Evolutionary conservation across 257 asterid genomes (phyloP), one percentile per base, ranked within the genome.

Genomic region (Solanum chaucha): DNA sequence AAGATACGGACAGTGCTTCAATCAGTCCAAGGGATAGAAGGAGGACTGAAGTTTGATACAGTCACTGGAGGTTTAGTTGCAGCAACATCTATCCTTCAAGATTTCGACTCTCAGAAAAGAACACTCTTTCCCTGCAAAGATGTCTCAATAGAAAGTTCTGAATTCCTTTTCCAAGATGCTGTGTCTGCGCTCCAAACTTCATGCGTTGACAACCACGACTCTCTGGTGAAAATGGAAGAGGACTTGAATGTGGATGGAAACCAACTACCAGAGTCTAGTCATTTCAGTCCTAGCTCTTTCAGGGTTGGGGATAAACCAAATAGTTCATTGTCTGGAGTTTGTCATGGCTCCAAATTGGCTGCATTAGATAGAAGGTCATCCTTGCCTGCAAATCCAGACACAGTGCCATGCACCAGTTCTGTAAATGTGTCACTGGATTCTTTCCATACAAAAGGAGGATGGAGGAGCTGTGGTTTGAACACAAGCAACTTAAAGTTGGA

Each of bases 11-110:
- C 93, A 8, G 96, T 95, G 88, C 91, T 96, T 6, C 92, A 94
- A 90, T 96, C 99, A 65, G 99, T 94, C 80, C 94, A 94, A 65
- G 98, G 98, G 24, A 92, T 93, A 67, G 97, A 92, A 90, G 97
- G 95, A 74, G 97, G 94, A 87, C 82, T 96, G 72, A 93, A 91
- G 92, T 94, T 92, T 82, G 95, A 96, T 89, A 90, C 95, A 44
- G 44, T 89, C 75, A 87, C 89, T n/a, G 94, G 94, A 19, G 95
- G 90, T 32, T 86, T 94, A 55, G 89, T 93, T 86, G 89, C 95
- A 59, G 87, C 90, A 64, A 86, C 95, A 68, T 90, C 94, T 46
- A 85, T 88, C 83, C 85, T 82, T 86, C 93, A 90, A 68, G 91
- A 92, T 65, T 87, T 84, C 19, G 93, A 91, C 77, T 24, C 91